These are phyloP conservation scores for Stromatinia cepivora DNA, from an alignment of 2,329 filamentous ascomycete species.

Conservation along the genomic window DNA sequence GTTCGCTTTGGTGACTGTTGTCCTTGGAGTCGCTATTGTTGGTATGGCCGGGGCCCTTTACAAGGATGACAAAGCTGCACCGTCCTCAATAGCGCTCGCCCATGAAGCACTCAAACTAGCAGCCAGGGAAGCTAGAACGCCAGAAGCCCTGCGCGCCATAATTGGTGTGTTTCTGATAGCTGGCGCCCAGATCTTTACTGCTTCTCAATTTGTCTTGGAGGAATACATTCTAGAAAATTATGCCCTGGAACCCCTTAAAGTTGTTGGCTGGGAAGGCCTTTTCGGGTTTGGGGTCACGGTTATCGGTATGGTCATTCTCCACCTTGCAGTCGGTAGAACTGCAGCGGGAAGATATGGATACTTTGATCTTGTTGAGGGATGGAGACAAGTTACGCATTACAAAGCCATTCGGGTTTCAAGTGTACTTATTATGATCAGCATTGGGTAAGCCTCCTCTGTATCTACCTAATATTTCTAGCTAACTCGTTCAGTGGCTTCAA, in stretches of 20 bases:
- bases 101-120: conserved; percentile 47
- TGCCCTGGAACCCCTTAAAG: conserved; percentile 72
- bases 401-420: conserved; percentile 72
- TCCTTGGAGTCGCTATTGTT: conserved; percentile 84
- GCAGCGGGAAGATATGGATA: conserved; percentile 74
- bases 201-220: conserved; percentile 92
- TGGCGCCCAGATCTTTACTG: conserved; percentile 93
- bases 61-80: conserved; percentile 53
- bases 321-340: conserved; percentile 74
- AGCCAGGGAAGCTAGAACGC: conserved; percentile 46
- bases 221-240: conserved; percentile 86
- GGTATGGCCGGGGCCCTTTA: conserved; percentile 85
- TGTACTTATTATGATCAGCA: conserved; percentile 93
- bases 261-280: conserved; percentile 94
- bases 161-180: conserved; percentile 89
- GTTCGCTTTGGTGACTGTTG: conserved; percentile 82
- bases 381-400: conserved; percentile 75
- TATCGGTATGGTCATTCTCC: conserved; percentile 75
- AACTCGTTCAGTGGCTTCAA: conserved; percentile 76
- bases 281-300: conserved; percentile 85
- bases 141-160: conserved; percentile 66
- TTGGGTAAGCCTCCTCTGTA: conserved; percentile 64
- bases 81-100: conserved; percentile 42
- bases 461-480: conserved; percentile 13
- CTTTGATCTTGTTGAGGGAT: conserved; percentile 87